These are phyloP conservation scores for Umbelopsis sp. DNA, from an alignment of 192 early-diverging fungal genomes.

Conservation along the genomic window DNA sequence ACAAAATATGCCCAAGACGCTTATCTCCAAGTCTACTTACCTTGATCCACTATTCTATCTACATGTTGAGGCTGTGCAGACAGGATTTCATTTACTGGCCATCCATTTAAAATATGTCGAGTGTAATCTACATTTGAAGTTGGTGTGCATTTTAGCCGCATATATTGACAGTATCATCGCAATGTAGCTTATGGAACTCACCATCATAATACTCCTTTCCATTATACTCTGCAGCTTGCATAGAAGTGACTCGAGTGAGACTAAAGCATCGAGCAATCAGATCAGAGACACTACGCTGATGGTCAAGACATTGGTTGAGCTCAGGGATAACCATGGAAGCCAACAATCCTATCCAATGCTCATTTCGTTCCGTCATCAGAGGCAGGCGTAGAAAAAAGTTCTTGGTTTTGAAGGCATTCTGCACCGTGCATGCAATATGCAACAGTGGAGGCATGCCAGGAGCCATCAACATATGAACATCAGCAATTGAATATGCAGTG, in stretches of 20 bases:
- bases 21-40: background rate
- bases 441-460: background rate
- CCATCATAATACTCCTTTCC: slow-evolving; percentile 9
- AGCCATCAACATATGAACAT: background rate
- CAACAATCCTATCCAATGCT: slow-evolving; percentile 1
- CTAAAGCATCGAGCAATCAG: background rate
- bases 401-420: background rate
- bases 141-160: background rate
- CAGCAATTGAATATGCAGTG: background rate
- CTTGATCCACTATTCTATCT: slow-evolving; percentile 11
- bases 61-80: background rate
- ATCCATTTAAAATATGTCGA: background rate
- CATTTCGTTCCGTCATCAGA: background rate
- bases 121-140: background rate
- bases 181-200: background rate
- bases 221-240: slow-evolving; percentile 8
- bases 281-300: slow-evolving; percentile 1
- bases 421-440: background rate
- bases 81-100: slow-evolving; percentile 2
- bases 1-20: background rate
- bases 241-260: background rate
- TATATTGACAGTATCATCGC: too few relatives aligned
- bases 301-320: background rate
- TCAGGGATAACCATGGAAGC: background rate
- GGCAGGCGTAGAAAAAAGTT: background rate